These are phyloP conservation scores for Lobulomyces angularis DNA, from an alignment of 192 early-diverging fungal genomes.

Conservation along the genomic window DNA sequence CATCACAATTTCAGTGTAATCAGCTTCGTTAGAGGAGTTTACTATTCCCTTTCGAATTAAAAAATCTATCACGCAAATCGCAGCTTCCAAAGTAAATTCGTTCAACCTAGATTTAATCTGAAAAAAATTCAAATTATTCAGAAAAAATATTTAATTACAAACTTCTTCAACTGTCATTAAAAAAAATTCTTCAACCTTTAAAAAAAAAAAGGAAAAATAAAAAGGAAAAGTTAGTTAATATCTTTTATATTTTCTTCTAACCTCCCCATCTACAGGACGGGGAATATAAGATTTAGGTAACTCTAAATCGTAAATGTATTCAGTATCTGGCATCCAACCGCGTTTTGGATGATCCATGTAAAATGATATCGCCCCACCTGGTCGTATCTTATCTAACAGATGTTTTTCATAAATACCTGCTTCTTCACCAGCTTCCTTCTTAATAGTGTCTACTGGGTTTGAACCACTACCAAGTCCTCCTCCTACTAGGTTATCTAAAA, in stretches of 20 bases:
- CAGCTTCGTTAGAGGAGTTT: slow-evolving; percentile 66
- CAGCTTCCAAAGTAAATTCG: slow-evolving; percentile 80
- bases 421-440: slow-evolving; percentile 89
- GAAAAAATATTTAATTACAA: too few relatives aligned
- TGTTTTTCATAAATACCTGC: slow-evolving; percentile 47
- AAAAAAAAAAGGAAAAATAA: too few relatives aligned
- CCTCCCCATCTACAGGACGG: slow-evolving; percentile 72
- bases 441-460: slow-evolving; percentile 47
- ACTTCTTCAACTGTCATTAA: too few relatives aligned
- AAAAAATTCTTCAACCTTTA: too few relatives aligned
- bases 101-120: too few relatives aligned
- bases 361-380: slow-evolving; percentile 59
- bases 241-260: too few relatives aligned
- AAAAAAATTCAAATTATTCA: too few relatives aligned
- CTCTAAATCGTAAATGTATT: slow-evolving; percentile 78
- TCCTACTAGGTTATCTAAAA: slow-evolving; percentile 30
- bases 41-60: slow-evolving; percentile 64
- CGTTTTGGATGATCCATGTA: slow-evolving; percentile 35
- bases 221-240: too few relatives aligned
- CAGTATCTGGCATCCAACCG: slow-evolving; percentile 64
- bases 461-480: slow-evolving; percentile 55
- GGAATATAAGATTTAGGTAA: slow-evolving; percentile 37
- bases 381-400: slow-evolving; percentile 35
- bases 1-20: slow-evolving; percentile 59
- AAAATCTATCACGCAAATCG: slow-evolving; percentile 69